These are phyloP conservation scores for Saccharomycopsis vini DNA, from an alignment of 805 yeast genomes.

Conservation along the genomic window DNA sequence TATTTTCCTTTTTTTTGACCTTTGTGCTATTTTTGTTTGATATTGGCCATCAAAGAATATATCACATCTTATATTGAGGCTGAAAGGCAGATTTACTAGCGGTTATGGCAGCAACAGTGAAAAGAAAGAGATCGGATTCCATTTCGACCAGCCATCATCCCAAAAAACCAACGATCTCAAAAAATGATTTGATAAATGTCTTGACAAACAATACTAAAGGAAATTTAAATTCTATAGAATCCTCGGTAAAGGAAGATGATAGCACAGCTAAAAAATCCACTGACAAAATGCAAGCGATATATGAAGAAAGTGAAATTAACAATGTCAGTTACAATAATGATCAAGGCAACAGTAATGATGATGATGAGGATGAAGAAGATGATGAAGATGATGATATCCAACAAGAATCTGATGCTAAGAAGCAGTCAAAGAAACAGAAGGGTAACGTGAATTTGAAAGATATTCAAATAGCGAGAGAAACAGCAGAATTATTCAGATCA, in stretches of 20 bases:
- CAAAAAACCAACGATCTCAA: constrained; percentile 6
- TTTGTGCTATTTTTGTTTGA: too few species aligned
- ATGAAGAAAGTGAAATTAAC: too few species aligned
- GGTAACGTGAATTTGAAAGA: constrained; percentile 45
- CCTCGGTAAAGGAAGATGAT: background rate
- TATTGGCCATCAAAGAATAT: too few species aligned
- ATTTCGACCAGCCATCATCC: background rate
- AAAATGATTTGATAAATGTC: constrained; percentile 1
- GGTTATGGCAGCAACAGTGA: background rate
- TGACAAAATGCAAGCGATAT: background rate
- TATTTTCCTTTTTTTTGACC: too few species aligned
- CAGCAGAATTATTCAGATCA: constrained; percentile 89
- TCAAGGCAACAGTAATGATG: too few species aligned
- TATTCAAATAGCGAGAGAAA: constrained; percentile 83
- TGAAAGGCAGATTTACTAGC: too few species aligned
- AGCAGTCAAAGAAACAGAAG: constrained; percentile 1
- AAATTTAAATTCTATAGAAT: too few species aligned
- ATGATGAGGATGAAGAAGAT: constrained; percentile 21
- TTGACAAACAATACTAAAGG: background rate
- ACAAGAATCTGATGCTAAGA: constrained; percentile 8
- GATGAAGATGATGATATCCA: constrained; percentile 16
- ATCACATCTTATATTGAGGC: too few species aligned
- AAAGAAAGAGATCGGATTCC: constrained; percentile 7
- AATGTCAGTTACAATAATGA: too few species aligned
- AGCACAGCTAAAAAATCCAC: background rate